Percentiles rank a stretch among this genome's conserved stretches.
Conservation (phyloP, 2,329 filamentous ascomycete species). For the Bimuria novae-zelandiae region DNA sequence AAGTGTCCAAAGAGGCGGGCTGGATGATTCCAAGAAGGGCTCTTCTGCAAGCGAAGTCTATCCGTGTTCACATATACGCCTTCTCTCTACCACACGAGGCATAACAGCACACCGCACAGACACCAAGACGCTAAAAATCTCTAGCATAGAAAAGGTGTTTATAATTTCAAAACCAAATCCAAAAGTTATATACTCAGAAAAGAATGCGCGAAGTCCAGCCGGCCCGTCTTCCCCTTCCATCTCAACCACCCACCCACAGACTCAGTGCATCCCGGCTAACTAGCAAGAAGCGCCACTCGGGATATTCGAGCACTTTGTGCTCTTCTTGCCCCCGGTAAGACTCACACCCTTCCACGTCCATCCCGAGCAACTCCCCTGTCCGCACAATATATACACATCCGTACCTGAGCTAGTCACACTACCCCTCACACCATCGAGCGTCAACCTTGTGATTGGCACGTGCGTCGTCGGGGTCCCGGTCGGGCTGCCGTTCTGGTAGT, state of each 20-base stretch:
- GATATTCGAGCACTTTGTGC: constrained; percentile 38
- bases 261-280: neutral
- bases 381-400: constrained; percentile 62
- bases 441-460: constrained; percentile 53
- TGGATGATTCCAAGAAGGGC: no score
- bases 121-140: no score
- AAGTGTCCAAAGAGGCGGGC: no score
- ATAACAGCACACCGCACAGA: no score
- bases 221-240: no score
- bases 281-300: constrained; percentile 45
- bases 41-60: no score
- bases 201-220: no score
- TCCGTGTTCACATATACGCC: no score
- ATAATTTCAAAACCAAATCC: no score
- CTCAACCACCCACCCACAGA: neutral
- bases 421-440: constrained; percentile 50
- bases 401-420: constrained; percentile 41
- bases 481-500: constrained; percentile 55
- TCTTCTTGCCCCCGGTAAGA: constrained; percentile 45
- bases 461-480: constrained; percentile 53
- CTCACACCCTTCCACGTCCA: constrained; percentile 59
- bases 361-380: constrained; percentile 56
- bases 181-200: no score
- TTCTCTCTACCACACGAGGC: no score
- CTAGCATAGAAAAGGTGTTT: no score